A percentile compares a stretch with the other conserved stretches of the same genome.
phyloP scores from a whole-genome alignment of 768 basidiomycete genomes.

The Suillus weaverae region DNA sequence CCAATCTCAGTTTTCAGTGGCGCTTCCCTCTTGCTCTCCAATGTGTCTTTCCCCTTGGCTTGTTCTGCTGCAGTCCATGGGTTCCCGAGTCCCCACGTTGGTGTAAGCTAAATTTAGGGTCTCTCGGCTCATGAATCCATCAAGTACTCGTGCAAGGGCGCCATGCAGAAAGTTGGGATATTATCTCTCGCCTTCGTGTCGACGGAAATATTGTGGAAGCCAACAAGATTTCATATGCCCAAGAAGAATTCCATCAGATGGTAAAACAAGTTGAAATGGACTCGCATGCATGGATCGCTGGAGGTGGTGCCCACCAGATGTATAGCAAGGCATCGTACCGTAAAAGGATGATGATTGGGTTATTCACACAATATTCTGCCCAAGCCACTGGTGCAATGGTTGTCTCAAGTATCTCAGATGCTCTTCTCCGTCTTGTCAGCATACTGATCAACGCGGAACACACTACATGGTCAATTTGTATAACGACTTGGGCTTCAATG shows the following conservation, averaged over 20 bases:
- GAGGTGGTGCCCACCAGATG: constrained; percentile 6
- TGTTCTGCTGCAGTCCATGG: not conserved
- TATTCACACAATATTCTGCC: not conserved
- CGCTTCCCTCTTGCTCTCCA: not conserved
- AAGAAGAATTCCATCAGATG: constrained; percentile 9
- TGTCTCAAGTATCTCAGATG: not conserved
- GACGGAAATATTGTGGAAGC: not conserved
- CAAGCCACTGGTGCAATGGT: constrained; percentile 6
- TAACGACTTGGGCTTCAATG: not conserved
- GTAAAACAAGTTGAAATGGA: constrained; percentile 10
- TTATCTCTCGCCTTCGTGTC: not conserved
- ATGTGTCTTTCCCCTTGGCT: not conserved
- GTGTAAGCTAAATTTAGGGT: not conserved
- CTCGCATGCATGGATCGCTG: constrained; percentile 8
- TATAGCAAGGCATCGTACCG: constrained; percentile 9
- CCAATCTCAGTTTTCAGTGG: not conserved
- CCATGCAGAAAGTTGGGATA: not conserved
- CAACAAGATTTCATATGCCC: not conserved
- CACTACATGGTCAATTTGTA: constrained; percentile 5
- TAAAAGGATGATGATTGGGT: constrained; percentile 11
- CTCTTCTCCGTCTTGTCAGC: not conserved
- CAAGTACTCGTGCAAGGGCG: not conserved
- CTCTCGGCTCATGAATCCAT: not conserved
- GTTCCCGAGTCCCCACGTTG: not conserved
- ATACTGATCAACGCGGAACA: not conserved